phyloP scores from a whole-genome alignment of 23 red algal species.

The Gracilaria domingensis region DNA sequence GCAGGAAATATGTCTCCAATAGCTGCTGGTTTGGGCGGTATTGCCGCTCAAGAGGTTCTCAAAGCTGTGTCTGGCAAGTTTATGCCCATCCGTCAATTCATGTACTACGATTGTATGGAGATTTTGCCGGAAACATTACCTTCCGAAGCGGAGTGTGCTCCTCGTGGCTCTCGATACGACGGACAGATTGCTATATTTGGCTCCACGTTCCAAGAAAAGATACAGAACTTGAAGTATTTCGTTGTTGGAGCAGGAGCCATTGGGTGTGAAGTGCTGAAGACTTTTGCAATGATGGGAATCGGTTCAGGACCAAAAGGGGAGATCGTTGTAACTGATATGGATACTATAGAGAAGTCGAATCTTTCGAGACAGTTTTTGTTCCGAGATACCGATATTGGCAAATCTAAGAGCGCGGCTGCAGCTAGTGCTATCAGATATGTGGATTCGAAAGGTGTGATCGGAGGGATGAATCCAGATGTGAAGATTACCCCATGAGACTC shows the following conservation, averaged over 20 bases:
- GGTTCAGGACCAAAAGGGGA: constrained; percentile 74
- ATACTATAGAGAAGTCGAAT: constrained; percentile 97
- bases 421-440: constrained; percentile 74
- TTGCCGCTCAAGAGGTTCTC: constrained; percentile 94
- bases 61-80: constrained; percentile 97
- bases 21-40: constrained; percentile 90
- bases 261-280: constrained; percentile 96
- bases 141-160: constrained; percentile 78
- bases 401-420: constrained; percentile 90
- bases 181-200: constrained; percentile 97
- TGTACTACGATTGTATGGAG: constrained; percentile 94
- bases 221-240: constrained; percentile 90
- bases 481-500: constrained; percentile 79
- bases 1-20: constrained; percentile 89
- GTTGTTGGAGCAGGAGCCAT: constrained; percentile 98
- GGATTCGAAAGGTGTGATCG: too few species aligned
- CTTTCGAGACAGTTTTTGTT: constrained; percentile 98
- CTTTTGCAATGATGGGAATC: constrained; percentile 97
- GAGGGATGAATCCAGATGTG: constrained; percentile 83
- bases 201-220: constrained; percentile 69
- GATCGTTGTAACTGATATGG: constrained; percentile 98
- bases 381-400: constrained; percentile 94
- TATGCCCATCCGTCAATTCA: constrained; percentile 93
- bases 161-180: constrained; percentile 84
- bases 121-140: constrained; percentile 79